Conservation (phyloP, 768 basidiomycete genomes). For the Suillus subalutaceus region DNA sequence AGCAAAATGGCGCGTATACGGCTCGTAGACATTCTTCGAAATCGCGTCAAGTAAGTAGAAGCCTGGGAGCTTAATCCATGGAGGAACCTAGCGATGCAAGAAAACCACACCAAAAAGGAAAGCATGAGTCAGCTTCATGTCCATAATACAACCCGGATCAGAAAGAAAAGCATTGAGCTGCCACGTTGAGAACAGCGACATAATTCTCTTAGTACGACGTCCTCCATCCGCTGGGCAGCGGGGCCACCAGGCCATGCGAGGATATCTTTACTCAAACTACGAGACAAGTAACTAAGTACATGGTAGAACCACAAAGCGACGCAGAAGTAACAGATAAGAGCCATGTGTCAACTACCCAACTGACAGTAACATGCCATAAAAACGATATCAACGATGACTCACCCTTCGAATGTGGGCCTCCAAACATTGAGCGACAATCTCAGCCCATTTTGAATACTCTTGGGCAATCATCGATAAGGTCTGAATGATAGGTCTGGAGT, state of each 20-base stretch:
- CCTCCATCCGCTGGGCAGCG: slow-evolving; percentile 37
- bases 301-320: slow-evolving; percentile 34
- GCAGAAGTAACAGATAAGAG: slow-evolving; percentile 24
- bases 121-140: slow-evolving; percentile 71
- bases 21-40: slow-evolving; percentile 93
- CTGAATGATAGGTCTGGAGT: slow-evolving; percentile 95
- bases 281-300: slow-evolving; percentile 49
- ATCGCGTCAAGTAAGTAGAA: slow-evolving; percentile 97
- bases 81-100: slow-evolving; percentile 65
- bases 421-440: slow-evolving; percentile 79
- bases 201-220: slow-evolving; percentile 42
- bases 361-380: slow-evolving; percentile 27
- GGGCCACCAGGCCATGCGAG: slow-evolving; percentile 37
- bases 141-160: slow-evolving; percentile 25
- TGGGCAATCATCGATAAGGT: slow-evolving; percentile 90
- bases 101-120: slow-evolving; percentile 26
- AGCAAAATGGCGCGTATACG: slow-evolving; percentile 86
- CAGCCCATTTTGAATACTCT: slow-evolving; percentile 77
- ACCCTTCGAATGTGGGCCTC: slow-evolving; percentile 87
- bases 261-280: slow-evolving; percentile 47
- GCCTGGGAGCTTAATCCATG: slow-evolving; percentile 88
- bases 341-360: slow-evolving; percentile 31
- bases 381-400: slow-evolving; percentile 49
- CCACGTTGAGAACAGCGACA: slow-evolving; percentile 25
- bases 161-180: slow-evolving; percentile 36